Conservation (phyloP, 2,329 filamentous ascomycete genomes). For the Xylaria sp. region DNA sequence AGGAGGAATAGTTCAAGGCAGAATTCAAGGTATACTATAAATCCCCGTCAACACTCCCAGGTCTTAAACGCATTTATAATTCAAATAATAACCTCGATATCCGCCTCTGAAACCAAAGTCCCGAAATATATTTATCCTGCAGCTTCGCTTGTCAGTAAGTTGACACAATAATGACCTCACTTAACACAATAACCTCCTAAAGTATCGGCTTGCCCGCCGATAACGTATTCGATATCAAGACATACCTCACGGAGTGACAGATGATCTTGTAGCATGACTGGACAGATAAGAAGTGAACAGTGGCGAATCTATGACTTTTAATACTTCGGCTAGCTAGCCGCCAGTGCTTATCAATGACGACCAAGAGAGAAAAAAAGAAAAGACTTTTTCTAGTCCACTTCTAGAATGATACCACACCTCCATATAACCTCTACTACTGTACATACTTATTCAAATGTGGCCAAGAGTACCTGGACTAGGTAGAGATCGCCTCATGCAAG, state of each 20-base stretch:
- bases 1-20: background rate
- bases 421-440: background rate
- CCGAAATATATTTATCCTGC: background rate
- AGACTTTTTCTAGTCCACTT: conserved; percentile 12
- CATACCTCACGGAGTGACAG: background rate
- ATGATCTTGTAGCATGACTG: background rate
- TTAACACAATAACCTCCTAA: background rate
- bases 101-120: background rate
- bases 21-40: too few relatives aligned
- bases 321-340: background rate
- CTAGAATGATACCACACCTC: background rate
- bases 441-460: conserved; percentile 2
- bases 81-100: background rate
- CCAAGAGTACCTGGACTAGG: conserved; percentile 17
- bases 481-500: conserved; percentile 19
- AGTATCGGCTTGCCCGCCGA: too few relatives aligned
- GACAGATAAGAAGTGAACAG: background rate
- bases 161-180: conserved; percentile 7
- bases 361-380: background rate
- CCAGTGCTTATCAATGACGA: conserved; percentile 13
- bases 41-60: background rate
- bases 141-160: background rate
- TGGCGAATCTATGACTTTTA: background rate
- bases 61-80: background rate
- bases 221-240: background rate